Base-by-base conservation (phyloP, 2,329 filamentous ascomycete genomes). In the Blumeria graminis region DNA sequence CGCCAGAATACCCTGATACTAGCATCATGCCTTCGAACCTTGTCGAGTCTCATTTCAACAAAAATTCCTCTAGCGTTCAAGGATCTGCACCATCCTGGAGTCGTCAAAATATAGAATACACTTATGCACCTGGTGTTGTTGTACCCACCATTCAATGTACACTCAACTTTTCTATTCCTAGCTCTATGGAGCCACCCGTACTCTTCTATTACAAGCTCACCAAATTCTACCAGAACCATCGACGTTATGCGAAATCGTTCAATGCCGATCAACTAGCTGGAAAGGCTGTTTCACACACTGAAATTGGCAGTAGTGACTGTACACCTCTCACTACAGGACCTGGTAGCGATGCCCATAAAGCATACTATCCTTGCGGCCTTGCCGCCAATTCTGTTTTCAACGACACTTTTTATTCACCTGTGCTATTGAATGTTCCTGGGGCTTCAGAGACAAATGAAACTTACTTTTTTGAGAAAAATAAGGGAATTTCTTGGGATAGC, bases 171-270 rank as follows among this genome's bases (percentile, higher is more conserved):
- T 73, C 77, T 38, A 80, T 95, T 8, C 86, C 87, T 1, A 82
- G 90, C 63, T 72, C 80, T 58, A 82, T 98, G 69, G 74, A 76
- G 3, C 78, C 88, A 0, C 88, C 90, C 0, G 85, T 98, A 10
- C 77, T 90, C 59, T 80, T 96, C 69, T 98, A 95, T 73, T 98
- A 98, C 70, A 84, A 84, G 62, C 80, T 98, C 60, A 90, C 87
- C 57, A 94, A 96, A 71, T 98, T 98, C 72, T 96, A 96, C 72
- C 92, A 98, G 70, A 98, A 98, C 68, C 92, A 98, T 68, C 84
- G 92, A 61, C 82, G 90, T 69, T 98, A 98, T 63, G 92, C 95
- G 59, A 85, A 87, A 66, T 94, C 86, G 1, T 84, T 94, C 64
- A 84, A 89, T 65, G 76, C 82, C 57, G 75, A 85, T 55, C 92